These are phyloP conservation scores for Dillenia suffruticosa DNA, from an alignment of 164 flowering plant species.

Conservation along the genomic window DNA sequence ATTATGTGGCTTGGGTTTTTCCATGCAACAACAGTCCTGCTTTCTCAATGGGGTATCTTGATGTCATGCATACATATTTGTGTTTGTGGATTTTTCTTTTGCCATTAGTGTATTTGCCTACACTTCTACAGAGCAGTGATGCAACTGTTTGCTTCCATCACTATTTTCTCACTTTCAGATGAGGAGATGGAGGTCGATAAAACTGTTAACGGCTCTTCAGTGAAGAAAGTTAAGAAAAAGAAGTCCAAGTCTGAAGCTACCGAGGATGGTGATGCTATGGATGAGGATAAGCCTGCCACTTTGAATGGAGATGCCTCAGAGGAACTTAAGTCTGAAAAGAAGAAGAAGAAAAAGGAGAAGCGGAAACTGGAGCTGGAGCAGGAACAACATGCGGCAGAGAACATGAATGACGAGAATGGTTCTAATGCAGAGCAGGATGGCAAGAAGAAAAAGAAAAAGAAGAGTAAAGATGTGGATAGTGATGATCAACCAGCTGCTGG, in stretches of 20 bases:
- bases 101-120: no score
- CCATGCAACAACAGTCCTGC: no score
- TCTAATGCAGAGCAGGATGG: slow-evolving; percentile 32
- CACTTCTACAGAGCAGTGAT: background rate
- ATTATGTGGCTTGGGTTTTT: no score
- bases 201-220: slow-evolving; percentile 23
- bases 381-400: slow-evolving; percentile 13
- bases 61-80: no score
- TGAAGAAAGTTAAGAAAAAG: slow-evolving; percentile 67
- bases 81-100: no score
- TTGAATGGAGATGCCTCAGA: slow-evolving; percentile 37
- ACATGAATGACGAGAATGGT: slow-evolving; percentile 27
- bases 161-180: slow-evolving; percentile 19
- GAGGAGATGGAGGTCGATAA: slow-evolving; percentile 34
- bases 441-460: slow-evolving; percentile 78
- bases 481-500: slow-evolving; percentile 31
- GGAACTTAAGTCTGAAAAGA: slow-evolving; percentile 44
- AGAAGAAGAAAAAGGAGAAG: slow-evolving; percentile 62
- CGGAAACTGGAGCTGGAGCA: slow-evolving; percentile 37
- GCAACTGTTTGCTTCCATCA: background rate
- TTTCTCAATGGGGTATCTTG: no score
- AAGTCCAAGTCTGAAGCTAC: slow-evolving; percentile 32
- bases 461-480: slow-evolving; percentile 30
- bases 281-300: slow-evolving; percentile 24
- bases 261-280: slow-evolving; percentile 30